These are phyloP conservation scores for Aureobasidium vineae DNA, from an alignment of 2,329 filamentous ascomycete species.

Conservation along the genomic window DNA sequence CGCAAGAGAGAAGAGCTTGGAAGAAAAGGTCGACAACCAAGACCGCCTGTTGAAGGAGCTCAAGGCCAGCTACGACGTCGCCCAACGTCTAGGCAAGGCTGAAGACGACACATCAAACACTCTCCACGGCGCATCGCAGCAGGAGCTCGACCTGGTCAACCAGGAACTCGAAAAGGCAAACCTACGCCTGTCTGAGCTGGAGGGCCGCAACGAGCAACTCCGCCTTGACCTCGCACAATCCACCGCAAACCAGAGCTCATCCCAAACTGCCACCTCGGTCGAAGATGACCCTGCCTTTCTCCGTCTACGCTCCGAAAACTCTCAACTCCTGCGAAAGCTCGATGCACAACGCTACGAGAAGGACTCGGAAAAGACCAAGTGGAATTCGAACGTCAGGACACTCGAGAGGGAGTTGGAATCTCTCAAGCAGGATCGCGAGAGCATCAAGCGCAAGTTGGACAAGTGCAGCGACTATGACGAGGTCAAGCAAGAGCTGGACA, in stretches of 20 bases:
- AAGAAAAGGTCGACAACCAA: constrained; percentile 93
- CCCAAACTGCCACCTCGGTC: constrained; percentile 59
- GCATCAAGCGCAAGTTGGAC: constrained; percentile 74
- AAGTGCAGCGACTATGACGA: constrained; percentile 96
- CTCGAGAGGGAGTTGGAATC: constrained; percentile 74
- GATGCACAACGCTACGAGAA: constrained; percentile 81
- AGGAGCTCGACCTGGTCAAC: constrained; percentile 90
- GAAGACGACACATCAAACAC: constrained; percentile 57
- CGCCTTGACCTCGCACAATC: constrained; percentile 86
- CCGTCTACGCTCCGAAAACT: constrained; percentile 88
- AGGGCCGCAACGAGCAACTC: constrained; percentile 91
- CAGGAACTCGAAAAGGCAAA: constrained; percentile 90
- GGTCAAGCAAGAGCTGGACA: constrained; percentile 91
- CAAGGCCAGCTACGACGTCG: constrained; percentile 96
- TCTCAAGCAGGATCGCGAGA: constrained; percentile 76
- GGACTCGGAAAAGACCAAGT: constrained; percentile 72
- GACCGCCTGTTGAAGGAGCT: constrained; percentile 89
- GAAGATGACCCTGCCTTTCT: constrained; percentile 91
- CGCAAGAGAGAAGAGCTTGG: constrained; percentile 83
- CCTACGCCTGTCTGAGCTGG: constrained; percentile 80
- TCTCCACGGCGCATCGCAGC: constrained; percentile 67
- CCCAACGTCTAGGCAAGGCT: constrained; percentile 76
- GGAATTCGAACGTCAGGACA: constrained; percentile 72
- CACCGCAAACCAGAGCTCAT: constrained; percentile 65
- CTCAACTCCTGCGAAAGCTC: constrained; percentile 81